Conservation (phyloP, 2,329 filamentous ascomycete genomes). For the Berkeleyomyces basicola region DNA sequence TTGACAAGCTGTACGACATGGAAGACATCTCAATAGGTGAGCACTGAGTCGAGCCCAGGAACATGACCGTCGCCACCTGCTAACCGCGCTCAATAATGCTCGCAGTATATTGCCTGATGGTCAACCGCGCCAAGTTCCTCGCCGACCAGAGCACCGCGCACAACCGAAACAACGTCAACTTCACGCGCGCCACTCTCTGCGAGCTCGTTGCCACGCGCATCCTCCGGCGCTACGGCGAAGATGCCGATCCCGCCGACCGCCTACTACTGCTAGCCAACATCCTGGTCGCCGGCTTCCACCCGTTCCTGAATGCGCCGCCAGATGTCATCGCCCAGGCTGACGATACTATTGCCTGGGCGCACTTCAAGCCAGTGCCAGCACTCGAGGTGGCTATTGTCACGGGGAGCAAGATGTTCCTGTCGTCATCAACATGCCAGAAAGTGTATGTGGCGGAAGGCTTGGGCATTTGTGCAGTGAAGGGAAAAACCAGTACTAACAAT, state of each 20-base stretch:
- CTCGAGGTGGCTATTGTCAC: constrained; percentile 72
- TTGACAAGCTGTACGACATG: constrained; percentile 67
- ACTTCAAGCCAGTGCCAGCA: constrained; percentile 50
- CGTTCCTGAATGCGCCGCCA: constrained; percentile 65
- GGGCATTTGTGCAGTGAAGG: no score
- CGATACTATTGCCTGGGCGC: constrained; percentile 29
- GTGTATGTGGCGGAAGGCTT: constrained; percentile 29
- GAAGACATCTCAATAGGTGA: constrained; percentile 54
- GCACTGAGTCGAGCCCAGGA: no score
- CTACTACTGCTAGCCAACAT: constrained; percentile 62
- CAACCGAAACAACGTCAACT: constrained; percentile 68
- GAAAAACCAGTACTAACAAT: no score
- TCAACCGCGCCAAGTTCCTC: constrained; percentile 66
- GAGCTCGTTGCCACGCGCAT: constrained; percentile 68
- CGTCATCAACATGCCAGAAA: constrained; percentile 62
- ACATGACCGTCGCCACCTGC: neutral
- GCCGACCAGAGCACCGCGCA: constrained; percentile 59
- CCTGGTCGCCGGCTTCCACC: constrained; percentile 67
- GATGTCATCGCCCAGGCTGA: constrained; percentile 42
- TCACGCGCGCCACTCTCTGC: constrained; percentile 60
- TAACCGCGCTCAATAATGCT: constrained; percentile 18
- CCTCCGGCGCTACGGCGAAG: constrained; percentile 61
- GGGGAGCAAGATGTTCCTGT: constrained; percentile 63
- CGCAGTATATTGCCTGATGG: constrained; percentile 62
- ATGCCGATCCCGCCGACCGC: constrained; percentile 52